phyloP scores from a whole-genome alignment of 1,284 basidiomycete species.

The Volvariella volvacea region DNA sequence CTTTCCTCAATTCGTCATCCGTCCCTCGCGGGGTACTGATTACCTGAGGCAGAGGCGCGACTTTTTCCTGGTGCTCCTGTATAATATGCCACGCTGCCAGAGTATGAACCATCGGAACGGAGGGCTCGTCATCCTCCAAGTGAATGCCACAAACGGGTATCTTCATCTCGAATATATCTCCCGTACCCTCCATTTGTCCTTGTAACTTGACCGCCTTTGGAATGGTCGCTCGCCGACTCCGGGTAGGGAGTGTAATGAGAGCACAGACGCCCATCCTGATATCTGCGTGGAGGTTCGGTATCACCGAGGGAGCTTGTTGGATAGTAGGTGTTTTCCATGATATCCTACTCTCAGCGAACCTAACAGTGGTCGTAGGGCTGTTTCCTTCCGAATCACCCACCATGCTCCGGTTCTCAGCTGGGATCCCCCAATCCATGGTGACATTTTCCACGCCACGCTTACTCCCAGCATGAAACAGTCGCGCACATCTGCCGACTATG shows the following conservation, averaged over 20 bases:
- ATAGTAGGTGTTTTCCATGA: slow-evolving; percentile 25
- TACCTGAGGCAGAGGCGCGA: slow-evolving; percentile 24
- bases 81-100: slow-evolving; percentile 48
- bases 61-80: slow-evolving; percentile 32
- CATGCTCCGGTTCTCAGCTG: slow-evolving; percentile 15
- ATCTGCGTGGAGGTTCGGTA: slow-evolving; percentile 38
- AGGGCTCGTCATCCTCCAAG: slow-evolving; percentile 14
- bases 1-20: slow-evolving; percentile 29
- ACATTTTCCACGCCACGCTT: slow-evolving; percentile 37
- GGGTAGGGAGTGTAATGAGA: slow-evolving; percentile 32
- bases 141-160: slow-evolving; percentile 34
- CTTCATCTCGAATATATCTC: slow-evolving; percentile 21
- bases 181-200: slow-evolving; percentile 27
- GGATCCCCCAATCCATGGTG: slow-evolving; percentile 41
- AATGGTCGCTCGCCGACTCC: slow-evolving; percentile 17
- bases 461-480: slow-evolving; percentile 41
- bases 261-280: slow-evolving; percentile 38
- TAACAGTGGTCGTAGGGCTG: slow-evolving; percentile 12
- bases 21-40: slow-evolving; percentile 15
- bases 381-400: slow-evolving; percentile 6
- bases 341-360: slow-evolving; percentile 17
- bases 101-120: slow-evolving; percentile 39
- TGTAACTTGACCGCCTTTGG: slow-evolving; percentile 32
- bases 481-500: slow-evolving; percentile 41
- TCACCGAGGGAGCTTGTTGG: slow-evolving; percentile 36